Evolutionary conservation across 2,329 filamentous ascomycete species (phyloP), one percentile per base, ranked within the genome.

Genomic region (Elsinoe ampelina): DNA sequence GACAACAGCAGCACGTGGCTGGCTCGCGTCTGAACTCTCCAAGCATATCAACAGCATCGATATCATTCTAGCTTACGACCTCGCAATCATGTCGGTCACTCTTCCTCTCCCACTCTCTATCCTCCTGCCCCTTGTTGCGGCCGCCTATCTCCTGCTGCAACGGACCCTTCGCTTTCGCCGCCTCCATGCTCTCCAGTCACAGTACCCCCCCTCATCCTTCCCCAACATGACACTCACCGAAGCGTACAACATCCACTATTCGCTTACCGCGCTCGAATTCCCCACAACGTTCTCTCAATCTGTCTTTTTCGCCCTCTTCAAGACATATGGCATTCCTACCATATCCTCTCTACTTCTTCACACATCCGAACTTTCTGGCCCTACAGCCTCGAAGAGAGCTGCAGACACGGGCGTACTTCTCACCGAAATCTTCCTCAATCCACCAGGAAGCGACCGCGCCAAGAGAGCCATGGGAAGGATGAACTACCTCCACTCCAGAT

Each of bases 401-500:
- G 71, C 73, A 1, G 80, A 82, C 62, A 82, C 80, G 0, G 68
- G 61, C 4, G 69, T 77, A 1, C 66, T 82, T 1, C 66, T 82
- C 3, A 65, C 67, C 3, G 79, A 82, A 61, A 73, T 80, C 55
- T 66, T 75, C 8, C 66, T 69, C 12, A 70, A 77, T 55, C 64
- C 70, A 4, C 74, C 75, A 3, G 73, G 80, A 3, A 68, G 71
- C 3, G 30, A 32, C 5, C 10, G 19, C 17, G 47, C 26, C 4
- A 67, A 71, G 1, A 22, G 57, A 5, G 80, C 79, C 2, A 74
- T 86, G 47, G 78, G 81, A 2, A 77, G 83, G 32, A 82, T 84
- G 72, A 85, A 85, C 65, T 85, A 77, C 63, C 71, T 87, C 2
- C 84, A 86, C 66, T 67, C 69, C 20, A 68, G 72, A 2, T 85